Evolutionary conservation across 106 monocot genomes (phyloP).

Genomic region (Hemerocallis citrina): DNA sequence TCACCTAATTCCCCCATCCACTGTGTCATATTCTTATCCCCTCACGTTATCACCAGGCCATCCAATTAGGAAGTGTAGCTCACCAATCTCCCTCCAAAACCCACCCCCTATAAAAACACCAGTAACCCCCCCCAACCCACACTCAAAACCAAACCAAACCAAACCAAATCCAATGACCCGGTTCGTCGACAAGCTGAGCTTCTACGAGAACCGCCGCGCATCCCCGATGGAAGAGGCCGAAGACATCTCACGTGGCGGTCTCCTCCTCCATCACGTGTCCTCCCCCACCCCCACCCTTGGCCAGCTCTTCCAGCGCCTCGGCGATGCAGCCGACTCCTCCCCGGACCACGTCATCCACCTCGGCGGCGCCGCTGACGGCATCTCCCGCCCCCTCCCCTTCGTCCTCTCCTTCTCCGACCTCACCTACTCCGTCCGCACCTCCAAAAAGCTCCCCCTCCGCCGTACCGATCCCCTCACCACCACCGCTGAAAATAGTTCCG

Average conservation of each 20-base stretch:
- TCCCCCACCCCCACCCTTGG: conserved; percentile 26
- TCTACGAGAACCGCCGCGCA: conserved; percentile 14
- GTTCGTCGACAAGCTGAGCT: conserved; percentile 42
- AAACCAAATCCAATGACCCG: conserved; percentile 46
- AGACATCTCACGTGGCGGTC: conserved; percentile 39
- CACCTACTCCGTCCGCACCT: conserved; percentile 54
- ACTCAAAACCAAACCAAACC: background rate
- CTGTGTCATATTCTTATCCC: background rate
- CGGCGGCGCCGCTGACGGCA: background rate
- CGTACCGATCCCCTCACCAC: background rate
- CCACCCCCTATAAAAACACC: background rate
- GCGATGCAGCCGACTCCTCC: conserved; percentile 19
- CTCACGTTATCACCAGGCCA: background rate
- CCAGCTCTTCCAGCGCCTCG: conserved; percentile 57
- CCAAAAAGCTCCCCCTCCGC: conserved; percentile 15
- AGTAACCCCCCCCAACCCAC: background rate
- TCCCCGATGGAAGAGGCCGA: conserved; percentile 68
- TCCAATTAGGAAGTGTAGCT: background rate
- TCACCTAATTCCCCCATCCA: conserved; percentile 1
- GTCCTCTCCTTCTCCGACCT: conserved; percentile 63
- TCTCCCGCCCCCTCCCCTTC: conserved; percentile 20
- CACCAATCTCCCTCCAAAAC: background rate
- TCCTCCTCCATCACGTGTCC: conserved; percentile 19
- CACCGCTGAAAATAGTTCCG: background rate
- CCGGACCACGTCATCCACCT: conserved; percentile 22